Base-by-base conservation (phyloP, 2,329 filamentous ascomycete genomes). In the Fusarium sp. region DNA sequence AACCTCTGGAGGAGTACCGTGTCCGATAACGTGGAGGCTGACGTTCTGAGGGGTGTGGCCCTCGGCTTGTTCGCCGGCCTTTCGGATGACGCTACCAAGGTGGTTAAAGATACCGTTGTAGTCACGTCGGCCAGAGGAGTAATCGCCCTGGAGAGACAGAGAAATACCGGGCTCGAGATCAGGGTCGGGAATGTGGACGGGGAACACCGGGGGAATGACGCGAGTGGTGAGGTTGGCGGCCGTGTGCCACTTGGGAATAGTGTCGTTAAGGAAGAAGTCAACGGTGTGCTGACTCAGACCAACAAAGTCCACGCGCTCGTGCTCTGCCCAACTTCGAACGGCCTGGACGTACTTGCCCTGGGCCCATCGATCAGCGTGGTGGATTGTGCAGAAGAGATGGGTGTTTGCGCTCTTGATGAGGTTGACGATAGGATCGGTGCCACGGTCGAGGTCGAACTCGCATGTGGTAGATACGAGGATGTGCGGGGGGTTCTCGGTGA, bases 381-480 rank as follows among this genome's bases (percentile, higher is more conserved):
- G 76, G 33, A 77, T 62, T 31, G 76, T 68, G 60, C 76, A 78
- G 74, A 78, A 77, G 27, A 78, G 68, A 38, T 74, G 68, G 25
- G 76, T 76, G 33, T 70, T 69, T 14, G 64, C 68, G 27, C 52
- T 63, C 47, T 55, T 68, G 60, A 78, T 70, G 12, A 78, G 64
- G 25, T 73, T 58, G 41, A 70, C 62, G 29, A 77, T 68, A n/a
- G 66, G 61, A 13, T 61, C 58, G 47, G 67, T 33, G 18, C 62
- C 65, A 47, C 61, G 57, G 39, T 65, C 62, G n/a, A 75, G 68
- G 42, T 78, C 76, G 50, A 75, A 66, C 65, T 78, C 75, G 75
- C 76, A 78, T 27, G 76, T 78, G 12, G 75, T 78, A 41, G 76
- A 78, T n/a, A 78, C 72, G 66, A 78, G 58, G 12, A 78, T 57